Base-by-base conservation (phyloP, 257 asterid species). In the Lantana camara region DNA sequence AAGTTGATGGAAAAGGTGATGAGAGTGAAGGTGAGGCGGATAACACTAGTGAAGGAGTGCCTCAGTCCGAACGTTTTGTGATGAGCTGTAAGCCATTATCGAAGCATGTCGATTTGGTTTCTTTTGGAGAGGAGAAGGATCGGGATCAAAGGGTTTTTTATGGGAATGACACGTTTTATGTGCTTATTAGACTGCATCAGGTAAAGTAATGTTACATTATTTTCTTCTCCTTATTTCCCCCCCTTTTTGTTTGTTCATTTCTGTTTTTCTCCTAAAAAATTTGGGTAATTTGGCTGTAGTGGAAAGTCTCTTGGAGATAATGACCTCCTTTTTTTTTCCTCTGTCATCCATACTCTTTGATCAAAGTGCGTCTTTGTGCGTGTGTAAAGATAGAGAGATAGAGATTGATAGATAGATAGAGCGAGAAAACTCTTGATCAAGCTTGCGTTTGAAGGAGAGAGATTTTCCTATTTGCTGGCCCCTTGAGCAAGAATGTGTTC, bases 1-100 rank as follows among this genome's bases (percentile, higher is more conserved):
- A 9, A 35, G 72, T 77, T 72, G 94, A 91, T 72, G 91, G 83
- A 35, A 88, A 88, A 80, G 93, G 81, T 15, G 97, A 88, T n/a
- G 97, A 88, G 80, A 91, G 95, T 78, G 96, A 91, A 77, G 96
- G 91, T 40, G 98, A 91, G 74, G 95, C 84, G 1, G 98, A 91
- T 72, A 87, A 84, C 48, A 81, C 73, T 41, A 77, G 84, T 57
- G 97, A 85, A 68, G 85, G 87, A 67, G 57, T 79, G 66, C 88
- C 80, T 16, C 80, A 72, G 73, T 78, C 96, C 19, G 96, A 84
- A 42, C 56, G 84, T 50, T 79, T 82, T 75, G 76, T 78, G 62
- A 72, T 74, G 57, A 73, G 80, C 1, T 81, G 90, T 69, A 91
- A 82, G 54, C 98, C 98, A 67, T 76, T 91, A 30, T 73, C 91